Evolutionary conservation across 495 filamentous ascomycete species (phyloP), one percentile per base, ranked within the genome.

Genomic region (Penicillium angulare): DNA sequence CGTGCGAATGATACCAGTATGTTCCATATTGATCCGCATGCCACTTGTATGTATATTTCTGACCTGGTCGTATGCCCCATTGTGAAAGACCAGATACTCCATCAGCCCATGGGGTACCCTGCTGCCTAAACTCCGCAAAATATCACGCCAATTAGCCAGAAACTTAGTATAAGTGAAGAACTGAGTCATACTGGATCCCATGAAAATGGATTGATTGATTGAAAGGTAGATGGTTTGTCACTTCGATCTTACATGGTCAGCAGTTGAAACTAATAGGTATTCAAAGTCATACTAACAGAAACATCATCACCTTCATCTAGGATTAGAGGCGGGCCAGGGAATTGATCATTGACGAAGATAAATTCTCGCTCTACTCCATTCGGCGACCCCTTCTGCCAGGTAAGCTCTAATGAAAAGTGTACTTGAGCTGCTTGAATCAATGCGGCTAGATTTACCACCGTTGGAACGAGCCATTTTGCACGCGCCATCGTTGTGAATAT

Each of bases 221-320:
- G 23, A 72, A 71, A 0, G 77, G 78, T 41, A 73, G 40, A 12
- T 69, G 55, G 64, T 82, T 82, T 49, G 71, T 63, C 7, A 82
- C 75, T 5, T 69, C 71, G n/a, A 58, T 50, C 61, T 60, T 40
- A 24, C 36, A 8, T 24, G 22, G 8, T 49, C 18, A 54, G 41
- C 15, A 12, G 3, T 4, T n/a, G n/a, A 15, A 10, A 13, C 29
- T 35, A n/a, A 24, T 6, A 31, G 17, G 8, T 39, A 5, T 7
- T 5, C 10, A 4, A 13, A 3, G 31, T 36, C 21, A 39, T 22
- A 58, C 32, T 39, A 16, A 84, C 77, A 35, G 76, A 67, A 47
- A 83, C 76, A 26, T 68, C 71, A 58, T 84, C 80, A 5, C 79
- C 80, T 67, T 82, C 75, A 54, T 81, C 77, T 1, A 79, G 64